A percentile compares a stretch with the other conserved stretches of the same genome.
Conservation (phyloP, 192 early-diverging fungal genomes). For the Entomortierella lignicola region DNA sequence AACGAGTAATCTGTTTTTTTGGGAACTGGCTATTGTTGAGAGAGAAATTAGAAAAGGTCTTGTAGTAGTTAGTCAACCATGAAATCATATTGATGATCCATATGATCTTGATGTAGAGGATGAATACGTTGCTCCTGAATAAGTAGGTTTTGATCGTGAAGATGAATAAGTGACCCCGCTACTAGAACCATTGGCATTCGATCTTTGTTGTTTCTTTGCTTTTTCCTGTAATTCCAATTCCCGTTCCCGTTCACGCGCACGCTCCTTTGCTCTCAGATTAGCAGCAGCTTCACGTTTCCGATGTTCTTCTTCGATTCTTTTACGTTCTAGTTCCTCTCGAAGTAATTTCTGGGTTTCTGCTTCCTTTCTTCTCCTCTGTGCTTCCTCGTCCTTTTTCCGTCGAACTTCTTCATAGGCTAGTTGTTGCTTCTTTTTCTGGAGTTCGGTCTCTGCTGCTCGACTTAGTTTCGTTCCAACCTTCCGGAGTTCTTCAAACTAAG, state of each 20-base stretch:
- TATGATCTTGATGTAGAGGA: too few species aligned
- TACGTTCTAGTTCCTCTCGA: conserved; percentile 34
- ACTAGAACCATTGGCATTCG: conserved; percentile 27
- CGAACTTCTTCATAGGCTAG: conserved; percentile 36
- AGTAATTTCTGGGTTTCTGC: conserved; percentile 33
- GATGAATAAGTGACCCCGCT: conserved; percentile 43
- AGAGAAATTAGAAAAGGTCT: too few species aligned
- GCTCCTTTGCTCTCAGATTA: conserved; percentile 39
- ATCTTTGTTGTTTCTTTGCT: conserved; percentile 10
- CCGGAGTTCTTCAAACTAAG: conserved; percentile 49
- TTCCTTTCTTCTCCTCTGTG: conserved; percentile 26
- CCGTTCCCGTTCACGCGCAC: conserved; percentile 35
- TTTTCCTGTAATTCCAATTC: conserved; percentile 29
- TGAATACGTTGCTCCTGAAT: conserved; percentile 21
- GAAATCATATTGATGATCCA: too few species aligned
- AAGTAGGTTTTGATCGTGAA: conserved; percentile 20
- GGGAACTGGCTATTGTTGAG: conserved; percentile 5
- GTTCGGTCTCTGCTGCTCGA: conserved; percentile 36
- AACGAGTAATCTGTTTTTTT: conserved; percentile 37
- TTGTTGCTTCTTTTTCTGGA: conserved; percentile 41
- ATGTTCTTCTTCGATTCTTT: conserved; percentile 32
- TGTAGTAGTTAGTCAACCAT: too few species aligned
- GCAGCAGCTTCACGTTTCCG: conserved; percentile 29
- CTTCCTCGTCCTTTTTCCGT: conserved; percentile 38
- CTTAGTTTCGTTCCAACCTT: conserved; percentile 44